phyloP scores from a whole-genome alignment of 2,329 filamentous ascomycete species.

The Venturia oleaginea region DNA sequence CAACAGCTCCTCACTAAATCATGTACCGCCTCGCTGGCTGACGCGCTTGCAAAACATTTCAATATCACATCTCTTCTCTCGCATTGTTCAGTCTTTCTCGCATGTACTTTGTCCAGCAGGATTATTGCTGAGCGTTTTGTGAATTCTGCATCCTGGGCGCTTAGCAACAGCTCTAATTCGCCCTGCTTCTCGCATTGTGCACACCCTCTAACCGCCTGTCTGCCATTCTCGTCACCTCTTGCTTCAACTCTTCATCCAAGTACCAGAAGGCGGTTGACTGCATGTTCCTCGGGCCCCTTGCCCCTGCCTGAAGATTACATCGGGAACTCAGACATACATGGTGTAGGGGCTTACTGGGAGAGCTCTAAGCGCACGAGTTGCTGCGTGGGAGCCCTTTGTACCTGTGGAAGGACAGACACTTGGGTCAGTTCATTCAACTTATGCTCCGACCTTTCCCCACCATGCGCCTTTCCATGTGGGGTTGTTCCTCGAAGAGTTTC shows the following conservation, averaged over 20 bases:
- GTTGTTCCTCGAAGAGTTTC: slow-evolving; percentile 7
- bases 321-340: slow-evolving; percentile 31
- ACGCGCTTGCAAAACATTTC: neutral
- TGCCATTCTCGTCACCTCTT: slow-evolving; percentile 12
- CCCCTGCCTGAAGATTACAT: slow-evolving; percentile 27
- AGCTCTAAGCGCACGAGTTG: slow-evolving; percentile 12
- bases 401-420: slow-evolving; percentile 7
- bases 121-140: slow-evolving; percentile 4
- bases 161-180: neutral
- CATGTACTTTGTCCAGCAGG: neutral
- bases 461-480: slow-evolving; percentile 10
- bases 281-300: slow-evolving; percentile 28
- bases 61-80: neutral
- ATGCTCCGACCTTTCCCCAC: slow-evolving; percentile 9
- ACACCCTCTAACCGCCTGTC: slow-evolving; percentile 6
- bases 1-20: neutral
- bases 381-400: slow-evolving; percentile 8
- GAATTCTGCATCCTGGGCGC: slow-evolving; percentile 5
- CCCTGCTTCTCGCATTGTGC: slow-evolving; percentile 1
- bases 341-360: slow-evolving; percentile 17
- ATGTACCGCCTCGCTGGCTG: neutral
- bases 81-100: neutral
- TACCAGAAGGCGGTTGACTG: slow-evolving; percentile 33
- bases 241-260: slow-evolving; percentile 17
- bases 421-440: slow-evolving; percentile 11